These are phyloP conservation scores for Xylariaceae sp. DNA, from an alignment of 2,329 filamentous ascomycete species.

Conservation along the genomic window DNA sequence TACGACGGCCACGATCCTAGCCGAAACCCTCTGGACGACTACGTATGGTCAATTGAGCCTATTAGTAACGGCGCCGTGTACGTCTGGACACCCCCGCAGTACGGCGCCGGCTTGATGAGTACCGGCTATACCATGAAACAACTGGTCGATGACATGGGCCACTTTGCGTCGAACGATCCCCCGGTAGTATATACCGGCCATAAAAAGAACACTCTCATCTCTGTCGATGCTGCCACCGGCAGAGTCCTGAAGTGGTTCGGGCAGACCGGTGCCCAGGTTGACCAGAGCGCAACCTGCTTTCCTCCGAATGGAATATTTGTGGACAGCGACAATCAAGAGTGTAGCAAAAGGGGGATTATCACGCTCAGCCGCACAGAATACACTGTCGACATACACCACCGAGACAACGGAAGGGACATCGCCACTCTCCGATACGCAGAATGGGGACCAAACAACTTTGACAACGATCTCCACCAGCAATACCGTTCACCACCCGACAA, in stretches of 20 bases:
- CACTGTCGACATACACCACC: slow-evolving; percentile 75
- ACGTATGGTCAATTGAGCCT: slow-evolving; percentile 93
- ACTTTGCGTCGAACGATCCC: slow-evolving; percentile 68
- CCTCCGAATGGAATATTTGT: slow-evolving; percentile 62
- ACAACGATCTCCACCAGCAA: slow-evolving; percentile 79
- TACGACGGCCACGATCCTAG: slow-evolving; percentile 42
- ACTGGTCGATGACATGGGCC: slow-evolving; percentile 75
- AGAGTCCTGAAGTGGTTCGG: slow-evolving; percentile 80
- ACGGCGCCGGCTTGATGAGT: slow-evolving; percentile 55
- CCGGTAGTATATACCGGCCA: slow-evolving; percentile 84
- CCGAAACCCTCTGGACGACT: slow-evolving; percentile 69
- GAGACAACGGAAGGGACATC: slow-evolving; percentile 65
- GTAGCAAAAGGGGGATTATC: slow-evolving; percentile 72
- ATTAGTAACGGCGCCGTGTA: slow-evolving; percentile 82
- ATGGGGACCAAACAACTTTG: slow-evolving; percentile 88
- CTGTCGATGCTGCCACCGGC: slow-evolving; percentile 81
- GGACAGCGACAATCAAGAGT: slow-evolving; percentile 62
- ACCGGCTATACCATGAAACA: slow-evolving; percentile 75
- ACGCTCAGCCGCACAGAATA: slow-evolving; percentile 86
- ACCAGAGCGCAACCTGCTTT: slow-evolving; percentile 69
- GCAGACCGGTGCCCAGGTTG: slow-evolving; percentile 61
- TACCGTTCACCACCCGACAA: slow-evolving; percentile 77
- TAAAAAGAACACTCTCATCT: slow-evolving; percentile 86
- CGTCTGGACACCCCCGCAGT: slow-evolving; percentile 67
- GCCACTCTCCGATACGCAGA: slow-evolving; percentile 91